Evolutionary conservation across 257 asterid genomes (phyloP), one percentile per base, ranked within the genome.

Genomic region (Rehmannia glutinosa): DNA sequence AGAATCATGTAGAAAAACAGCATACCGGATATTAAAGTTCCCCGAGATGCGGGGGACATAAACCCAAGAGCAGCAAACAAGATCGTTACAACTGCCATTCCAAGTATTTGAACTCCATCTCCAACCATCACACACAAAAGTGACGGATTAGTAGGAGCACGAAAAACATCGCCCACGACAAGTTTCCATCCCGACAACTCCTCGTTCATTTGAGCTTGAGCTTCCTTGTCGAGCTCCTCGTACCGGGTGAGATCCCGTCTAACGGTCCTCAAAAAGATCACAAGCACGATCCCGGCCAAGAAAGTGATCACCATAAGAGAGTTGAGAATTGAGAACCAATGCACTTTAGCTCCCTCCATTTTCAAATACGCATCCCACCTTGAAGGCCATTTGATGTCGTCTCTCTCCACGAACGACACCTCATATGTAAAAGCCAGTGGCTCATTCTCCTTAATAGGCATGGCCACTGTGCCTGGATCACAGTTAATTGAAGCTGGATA

Each of bases 291-390:
- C 4, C 96, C 97, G 8, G 97, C 97, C 82, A 91, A 83, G 87
- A 91, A 91, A 63, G 95, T 84, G 67, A 91, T 84, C 74, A 91
- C 97, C 96, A 91, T 86, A 1, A 91, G 84, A 36, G 97, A 91
- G 77, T 91, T 88, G 17, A 91, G 74, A 38, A 91, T 91, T 5
- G 97, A 91, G 81, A 91, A 91, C 97, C 97, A 91, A 64, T 91
- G 97, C 50, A 91, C 97, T 69, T 88, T 88, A 3, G 97, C 85
- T 19, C 96, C 97, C 84, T 91, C 97, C 97, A 91, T 88, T 68
- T 91, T 88, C 76, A 91, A 35, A 70, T 91, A 91, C 8, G 97
- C 95, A 69, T 91, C 97, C 97, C 97, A 91, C 54, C 97, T 83
- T 1, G 96, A 88, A 1, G 97, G 97, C 97, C 97, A 91, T 76